Evolutionary conservation across 2,329 filamentous ascomycete species (phyloP).

Genomic region (Ophiobolus disseminans): DNA sequence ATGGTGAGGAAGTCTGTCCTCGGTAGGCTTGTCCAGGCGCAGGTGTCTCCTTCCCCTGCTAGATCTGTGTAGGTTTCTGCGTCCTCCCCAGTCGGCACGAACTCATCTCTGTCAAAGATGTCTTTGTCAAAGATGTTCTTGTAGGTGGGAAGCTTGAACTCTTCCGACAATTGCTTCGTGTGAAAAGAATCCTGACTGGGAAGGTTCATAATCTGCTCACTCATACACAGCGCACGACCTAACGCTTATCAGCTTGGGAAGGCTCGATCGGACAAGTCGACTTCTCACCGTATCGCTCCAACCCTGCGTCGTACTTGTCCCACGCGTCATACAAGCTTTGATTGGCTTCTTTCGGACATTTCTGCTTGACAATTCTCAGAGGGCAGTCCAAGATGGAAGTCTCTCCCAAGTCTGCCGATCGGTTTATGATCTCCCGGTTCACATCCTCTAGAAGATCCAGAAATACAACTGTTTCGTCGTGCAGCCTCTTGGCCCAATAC

Average conservation of each 20-base stretch:
- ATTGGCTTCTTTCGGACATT: background rate
- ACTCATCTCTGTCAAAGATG: conserved; percentile 8
- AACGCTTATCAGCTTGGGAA: background rate
- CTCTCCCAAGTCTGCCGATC: background rate
- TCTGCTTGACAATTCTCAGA: background rate
- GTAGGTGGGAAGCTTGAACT: no score
- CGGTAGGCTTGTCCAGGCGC: conserved; percentile 5
- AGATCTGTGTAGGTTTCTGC: conserved; percentile 5
- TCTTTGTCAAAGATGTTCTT: background rate
- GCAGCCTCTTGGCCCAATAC: conserved; percentile 12
- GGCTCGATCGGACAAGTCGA: background rate
- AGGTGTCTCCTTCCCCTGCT: conserved; percentile 5
- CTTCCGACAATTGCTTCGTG: background rate
- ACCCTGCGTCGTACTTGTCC: conserved; percentile 5
- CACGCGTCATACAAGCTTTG: conserved; percentile 1
- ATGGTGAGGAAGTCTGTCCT: conserved; percentile 5
- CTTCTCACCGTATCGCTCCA: conserved; percentile 10
- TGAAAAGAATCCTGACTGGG: conserved; percentile 9
- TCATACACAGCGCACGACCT: conserved; percentile 13
- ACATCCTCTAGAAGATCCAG: background rate
- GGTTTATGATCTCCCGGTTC: conserved; percentile 3
- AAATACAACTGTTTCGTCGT: conserved; percentile 14
- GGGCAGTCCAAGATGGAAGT: conserved; percentile 9
- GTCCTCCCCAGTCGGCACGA: conserved; percentile 13
- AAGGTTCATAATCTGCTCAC: conserved; percentile 11